Evolutionary conservation across 2,329 filamentous ascomycete genomes (phyloP).

Genomic region (Penicillium freii): DNA sequence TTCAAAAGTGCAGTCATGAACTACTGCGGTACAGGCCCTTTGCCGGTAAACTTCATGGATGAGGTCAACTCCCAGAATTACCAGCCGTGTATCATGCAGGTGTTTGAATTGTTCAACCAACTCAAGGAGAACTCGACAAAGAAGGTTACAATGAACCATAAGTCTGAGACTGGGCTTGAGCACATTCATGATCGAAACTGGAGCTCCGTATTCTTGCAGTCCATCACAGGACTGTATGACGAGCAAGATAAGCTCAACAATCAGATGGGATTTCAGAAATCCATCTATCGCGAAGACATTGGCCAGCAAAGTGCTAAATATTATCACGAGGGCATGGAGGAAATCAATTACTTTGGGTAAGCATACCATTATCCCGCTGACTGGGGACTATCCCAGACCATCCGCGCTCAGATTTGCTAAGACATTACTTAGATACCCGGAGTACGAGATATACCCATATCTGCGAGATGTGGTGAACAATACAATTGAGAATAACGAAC

Average conservation of each 20-base stretch:
- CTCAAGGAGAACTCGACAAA: slow-evolving; percentile 13
- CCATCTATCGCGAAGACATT: slow-evolving; percentile 32
- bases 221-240: slow-evolving; percentile 33
- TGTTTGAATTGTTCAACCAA: slow-evolving; percentile 33
- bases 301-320: slow-evolving; percentile 29
- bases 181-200: slow-evolving; percentile 28
- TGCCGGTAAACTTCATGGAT: slow-evolving; percentile 32
- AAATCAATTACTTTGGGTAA: slow-evolving; percentile 47
- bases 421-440: slow-evolving; percentile 20
- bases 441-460: slow-evolving; percentile 14
- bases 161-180: not conserved
- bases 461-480: slow-evolving; percentile 34
- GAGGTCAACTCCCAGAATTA: slow-evolving; percentile 30
- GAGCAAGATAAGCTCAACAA: slow-evolving; percentile 29
- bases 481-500: slow-evolving; percentile 23
- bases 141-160: not conserved
- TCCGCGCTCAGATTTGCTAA: not conserved
- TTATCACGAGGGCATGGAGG: slow-evolving; percentile 30
- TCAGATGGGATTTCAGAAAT: slow-evolving; percentile 39
- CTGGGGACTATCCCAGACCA: not conserved
- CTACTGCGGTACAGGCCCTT: slow-evolving; percentile 32
- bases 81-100: slow-evolving; percentile 35
- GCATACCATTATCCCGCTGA: slow-evolving; percentile 1
- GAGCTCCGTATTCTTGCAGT: slow-evolving; percentile 33
- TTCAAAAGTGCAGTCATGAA: slow-evolving; percentile 35